These are phyloP conservation scores for Saururus chinensis DNA, from an alignment of 164 flowering plant genomes.

Conservation along the genomic window DNA sequence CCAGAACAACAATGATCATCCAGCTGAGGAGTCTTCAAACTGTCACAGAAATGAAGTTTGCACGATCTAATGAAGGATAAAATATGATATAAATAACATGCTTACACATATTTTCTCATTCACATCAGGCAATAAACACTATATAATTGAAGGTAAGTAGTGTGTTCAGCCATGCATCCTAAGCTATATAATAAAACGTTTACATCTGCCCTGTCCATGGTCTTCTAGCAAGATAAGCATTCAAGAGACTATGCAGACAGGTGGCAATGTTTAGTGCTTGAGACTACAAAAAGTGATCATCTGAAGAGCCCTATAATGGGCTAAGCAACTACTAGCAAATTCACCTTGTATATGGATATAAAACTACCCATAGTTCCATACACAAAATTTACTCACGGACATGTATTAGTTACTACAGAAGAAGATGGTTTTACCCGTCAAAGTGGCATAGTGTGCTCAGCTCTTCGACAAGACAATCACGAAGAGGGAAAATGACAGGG, in stretches of 20 bases:
- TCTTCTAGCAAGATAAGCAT: too few species aligned
- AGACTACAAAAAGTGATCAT: too few species aligned
- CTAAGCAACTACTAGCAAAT: neutral
- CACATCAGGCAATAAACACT: too few species aligned
- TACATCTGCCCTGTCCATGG: too few species aligned
- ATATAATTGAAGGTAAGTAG: too few species aligned
- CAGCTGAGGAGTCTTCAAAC: conserved; percentile 55
- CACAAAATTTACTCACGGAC: neutral
- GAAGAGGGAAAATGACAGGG: conserved; percentile 88
- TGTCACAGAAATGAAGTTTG: conserved; percentile 17
- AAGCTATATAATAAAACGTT: too few species aligned
- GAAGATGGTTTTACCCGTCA: conserved; percentile 39
- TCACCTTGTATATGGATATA: neutral
- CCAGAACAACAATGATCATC: conserved; percentile 34
- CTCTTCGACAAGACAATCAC: conserved; percentile 77
- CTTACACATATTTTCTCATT: too few species aligned
- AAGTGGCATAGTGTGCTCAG: conserved; percentile 60
- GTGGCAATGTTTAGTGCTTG: too few species aligned
- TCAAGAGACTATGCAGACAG: too few species aligned
- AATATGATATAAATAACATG: too few species aligned
- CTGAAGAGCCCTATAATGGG: neutral
- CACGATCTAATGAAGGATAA: neutral
- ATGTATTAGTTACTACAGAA: too few species aligned
- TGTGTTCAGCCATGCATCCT: too few species aligned
- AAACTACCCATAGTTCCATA: neutral